Base-by-base conservation (phyloP, 163 green algal species). In the Chlorella variabilis region DNA sequence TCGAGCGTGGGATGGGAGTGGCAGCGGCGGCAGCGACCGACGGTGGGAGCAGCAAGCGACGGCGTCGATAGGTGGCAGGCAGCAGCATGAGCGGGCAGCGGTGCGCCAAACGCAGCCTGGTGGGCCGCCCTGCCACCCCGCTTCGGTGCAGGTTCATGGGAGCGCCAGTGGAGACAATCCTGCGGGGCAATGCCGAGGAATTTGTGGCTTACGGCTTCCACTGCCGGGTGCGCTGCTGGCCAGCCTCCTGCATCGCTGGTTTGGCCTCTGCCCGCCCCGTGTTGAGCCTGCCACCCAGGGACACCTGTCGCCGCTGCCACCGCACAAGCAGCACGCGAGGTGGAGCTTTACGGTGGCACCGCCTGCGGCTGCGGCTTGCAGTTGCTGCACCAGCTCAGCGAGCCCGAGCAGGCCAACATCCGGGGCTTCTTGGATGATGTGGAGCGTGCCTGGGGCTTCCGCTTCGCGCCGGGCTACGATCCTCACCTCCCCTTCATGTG, bases 181-280 rank as follows among this genome's bases (percentile, higher is more conserved):
- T 41, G n/a, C 77, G 78, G 25, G 83, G 71, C 13, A 94, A 95
- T 42, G 77, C 93, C 20, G 61, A 87, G 33, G 90, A 94, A 39
- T 92, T 93, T 78, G 79, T 91, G 4, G 84, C 86, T 0, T 94
- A 93, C 54, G 90, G 84, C 48, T 87, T 95, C 62, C 90, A 59
- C 49, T 75, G 84, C 82, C 51, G 78, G 77, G 54, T 63, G 54
- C 5, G 54, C 18, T 9, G 20, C 18, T 63, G 20, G 45, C 45
- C 45, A 11, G 11, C 45, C 45, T 15, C 45, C 45, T 54, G 11
- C 45, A 11, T 54, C 45, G 45, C 45, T 54, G 11, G 15, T 54
- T 54, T 54, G 45, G 11, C 11, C 11, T 54, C 45, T 54, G 45
- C 15, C 11, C 11, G 15, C 45, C 15, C 15, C 45, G 11, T 54